Conservation (phyloP, 1,139 yeast genomes). For the Candida neerlandica region DNA sequence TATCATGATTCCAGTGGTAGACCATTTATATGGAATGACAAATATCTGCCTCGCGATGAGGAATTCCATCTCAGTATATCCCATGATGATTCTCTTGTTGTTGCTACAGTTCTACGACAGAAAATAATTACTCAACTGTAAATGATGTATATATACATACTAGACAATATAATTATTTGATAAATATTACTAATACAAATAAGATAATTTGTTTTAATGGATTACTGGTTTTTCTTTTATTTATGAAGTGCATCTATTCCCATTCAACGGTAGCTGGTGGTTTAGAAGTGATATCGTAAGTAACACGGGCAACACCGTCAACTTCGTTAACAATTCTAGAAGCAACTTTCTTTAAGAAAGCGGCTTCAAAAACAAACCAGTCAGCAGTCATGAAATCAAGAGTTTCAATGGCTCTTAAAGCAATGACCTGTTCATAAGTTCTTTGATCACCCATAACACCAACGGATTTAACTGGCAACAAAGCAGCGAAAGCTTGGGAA, state of each 20-base stretch:
- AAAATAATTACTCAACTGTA: constrained; percentile 2
- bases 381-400: constrained; percentile 99
- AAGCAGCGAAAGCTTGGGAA: constrained; percentile 96
- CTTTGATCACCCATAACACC: constrained; percentile 99
- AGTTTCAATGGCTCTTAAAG: constrained; percentile 97
- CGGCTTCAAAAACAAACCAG: constrained; percentile 94
- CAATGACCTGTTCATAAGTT: constrained; percentile 98
- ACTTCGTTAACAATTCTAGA: constrained; percentile 98
- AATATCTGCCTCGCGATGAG: constrained; percentile 39
- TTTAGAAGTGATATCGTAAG: constrained; percentile 96
- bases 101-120: constrained; percentile 55
- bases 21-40: constrained; percentile 40
- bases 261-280: constrained; percentile 99
- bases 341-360: constrained; percentile 89
- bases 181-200: constrained; percentile 4
- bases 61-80: constrained; percentile 58
- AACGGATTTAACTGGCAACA: constrained; percentile 95
- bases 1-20: constrained; percentile 36
- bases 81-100: constrained; percentile 63
- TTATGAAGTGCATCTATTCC: constrained; percentile 60
- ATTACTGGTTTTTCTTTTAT: too few species aligned
- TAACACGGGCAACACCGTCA: constrained; percentile 98
- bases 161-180: not conserved
- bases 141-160: not conserved
- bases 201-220: not conserved